phyloP scores from a whole-genome alignment of 2,329 filamentous ascomycete species.

The Penicillium sp. region DNA sequence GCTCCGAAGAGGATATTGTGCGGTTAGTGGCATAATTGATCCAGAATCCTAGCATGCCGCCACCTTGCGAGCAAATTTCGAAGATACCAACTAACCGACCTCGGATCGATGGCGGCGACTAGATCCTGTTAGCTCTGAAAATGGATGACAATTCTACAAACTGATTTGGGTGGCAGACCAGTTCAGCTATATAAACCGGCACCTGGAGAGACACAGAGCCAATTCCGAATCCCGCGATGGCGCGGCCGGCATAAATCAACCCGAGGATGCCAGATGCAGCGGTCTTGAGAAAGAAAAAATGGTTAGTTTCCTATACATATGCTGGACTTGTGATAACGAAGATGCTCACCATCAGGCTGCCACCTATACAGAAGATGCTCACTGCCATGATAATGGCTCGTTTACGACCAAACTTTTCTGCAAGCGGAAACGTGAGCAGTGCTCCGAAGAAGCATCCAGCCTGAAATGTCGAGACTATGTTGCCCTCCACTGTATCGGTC shows the following conservation, averaged over 20 bases:
- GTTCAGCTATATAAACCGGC: conserved; percentile 16
- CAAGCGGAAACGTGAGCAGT: conserved; percentile 40
- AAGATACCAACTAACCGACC: conserved; percentile 64
- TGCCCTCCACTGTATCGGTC: conserved; percentile 17
- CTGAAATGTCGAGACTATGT: conserved; percentile 22
- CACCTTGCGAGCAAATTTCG: conserved; percentile 58
- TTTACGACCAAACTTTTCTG: conserved; percentile 58
- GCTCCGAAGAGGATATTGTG: conserved; percentile 37
- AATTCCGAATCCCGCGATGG: conserved; percentile 17
- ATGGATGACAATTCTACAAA: conserved; percentile 49
- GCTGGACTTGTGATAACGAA: neutral
- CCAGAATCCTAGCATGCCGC: conserved; percentile 51
- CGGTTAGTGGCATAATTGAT: conserved; percentile 55
- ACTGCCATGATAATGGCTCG: conserved; percentile 59
- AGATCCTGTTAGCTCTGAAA: conserved; percentile 42
- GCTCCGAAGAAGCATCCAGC: conserved; percentile 27
- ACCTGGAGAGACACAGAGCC: conserved; percentile 18
- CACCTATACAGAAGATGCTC: conserved; percentile 60
- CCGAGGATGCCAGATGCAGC: conserved; percentile 12
- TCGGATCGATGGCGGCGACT: conserved; percentile 60
- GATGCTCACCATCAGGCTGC: conserved; percentile 19
- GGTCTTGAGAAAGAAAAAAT: neutral
- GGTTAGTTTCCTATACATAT: neutral
- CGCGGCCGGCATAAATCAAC: conserved; percentile 11
- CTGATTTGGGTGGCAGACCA: conserved; percentile 36